These are phyloP conservation scores for Platismatia glauca DNA, from an alignment of 495 filamentous ascomycete species.

Conservation along the genomic window DNA sequence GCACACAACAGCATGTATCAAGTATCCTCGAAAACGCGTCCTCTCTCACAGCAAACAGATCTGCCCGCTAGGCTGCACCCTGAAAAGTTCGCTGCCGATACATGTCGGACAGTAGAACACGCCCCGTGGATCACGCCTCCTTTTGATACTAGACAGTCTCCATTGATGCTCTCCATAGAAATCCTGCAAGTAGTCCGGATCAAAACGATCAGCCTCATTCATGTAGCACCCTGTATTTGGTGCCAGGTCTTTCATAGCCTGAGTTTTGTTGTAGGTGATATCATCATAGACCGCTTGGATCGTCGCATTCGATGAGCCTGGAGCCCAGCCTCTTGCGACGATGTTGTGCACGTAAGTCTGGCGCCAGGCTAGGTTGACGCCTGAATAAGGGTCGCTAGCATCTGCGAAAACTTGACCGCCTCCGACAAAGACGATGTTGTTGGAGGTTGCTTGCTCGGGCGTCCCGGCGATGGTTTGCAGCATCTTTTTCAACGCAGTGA, in stretches of 20 bases:
- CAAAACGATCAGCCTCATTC: conserved; percentile 33
- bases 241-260: conserved; percentile 31
- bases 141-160: conserved; percentile 34
- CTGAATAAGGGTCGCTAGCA: conserved; percentile 25
- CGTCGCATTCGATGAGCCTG: conserved; percentile 31
- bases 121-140: conserved; percentile 37
- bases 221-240: conserved; percentile 33
- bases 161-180: conserved; percentile 44
- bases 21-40: background rate
- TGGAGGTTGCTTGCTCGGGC: conserved; percentile 25
- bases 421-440: conserved; percentile 31
- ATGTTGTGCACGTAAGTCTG: conserved; percentile 33
- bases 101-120: conserved; percentile 40
- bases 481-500: conserved; percentile 22
- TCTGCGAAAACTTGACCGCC: conserved; percentile 32
- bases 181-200: conserved; percentile 36
- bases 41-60: conserved; percentile 13
- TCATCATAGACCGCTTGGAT: conserved; percentile 35
- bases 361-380: conserved; percentile 40
- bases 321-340: conserved; percentile 33
- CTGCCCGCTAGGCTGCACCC: conserved; percentile 15
- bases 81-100: conserved; percentile 43
- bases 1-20: background rate
- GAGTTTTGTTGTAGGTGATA: conserved; percentile 44
- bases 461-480: conserved; percentile 28